Percentiles rank a stretch among this genome's conserved stretches.
phyloP scores from a whole-genome alignment of 106 monocot genomes.

The Allium sativum region DNA sequence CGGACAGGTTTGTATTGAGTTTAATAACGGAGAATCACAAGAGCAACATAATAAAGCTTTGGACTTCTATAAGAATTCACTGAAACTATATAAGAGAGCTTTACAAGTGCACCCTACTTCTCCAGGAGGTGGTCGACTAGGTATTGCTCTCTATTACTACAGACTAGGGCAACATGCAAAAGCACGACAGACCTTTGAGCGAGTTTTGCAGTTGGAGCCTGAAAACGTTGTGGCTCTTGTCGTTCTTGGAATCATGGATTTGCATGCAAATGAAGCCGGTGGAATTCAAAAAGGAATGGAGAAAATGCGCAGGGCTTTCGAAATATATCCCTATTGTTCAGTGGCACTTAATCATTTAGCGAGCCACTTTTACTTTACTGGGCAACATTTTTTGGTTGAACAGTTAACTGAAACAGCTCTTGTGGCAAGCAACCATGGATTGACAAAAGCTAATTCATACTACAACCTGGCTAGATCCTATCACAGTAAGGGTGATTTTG shows the following conservation, averaged over 20 bases:
- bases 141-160: constrained; percentile 80
- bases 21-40: constrained; percentile 51
- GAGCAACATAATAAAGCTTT: constrained; percentile 47
- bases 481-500: constrained; percentile 99
- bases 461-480: constrained; percentile 98
- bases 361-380: constrained; percentile 97
- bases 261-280: constrained; percentile 88
- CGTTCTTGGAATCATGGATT: constrained; percentile 88
- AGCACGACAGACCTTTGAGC: constrained; percentile 78
- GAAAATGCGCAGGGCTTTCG: constrained; percentile 84
- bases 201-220: constrained; percentile 89
- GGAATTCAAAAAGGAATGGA: constrained; percentile 79
- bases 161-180: constrained; percentile 85
- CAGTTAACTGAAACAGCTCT: constrained; percentile 96
- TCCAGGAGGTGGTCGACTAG: constrained; percentile 77
- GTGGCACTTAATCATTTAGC: constrained; percentile 88
- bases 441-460: constrained; percentile 83
- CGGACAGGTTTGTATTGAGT: constrained; percentile 90
- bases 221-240: constrained; percentile 94
- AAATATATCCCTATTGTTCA: constrained; percentile 73
- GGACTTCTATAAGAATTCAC: constrained; percentile 62
- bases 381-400: constrained; percentile 98
- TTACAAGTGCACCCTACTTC: constrained; percentile 51
- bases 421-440: constrained; percentile 55
- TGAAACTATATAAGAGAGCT: constrained; percentile 83